Conservation (phyloP, 192 early-diverging fungal genomes). For the Coemansia furcata region DNA sequence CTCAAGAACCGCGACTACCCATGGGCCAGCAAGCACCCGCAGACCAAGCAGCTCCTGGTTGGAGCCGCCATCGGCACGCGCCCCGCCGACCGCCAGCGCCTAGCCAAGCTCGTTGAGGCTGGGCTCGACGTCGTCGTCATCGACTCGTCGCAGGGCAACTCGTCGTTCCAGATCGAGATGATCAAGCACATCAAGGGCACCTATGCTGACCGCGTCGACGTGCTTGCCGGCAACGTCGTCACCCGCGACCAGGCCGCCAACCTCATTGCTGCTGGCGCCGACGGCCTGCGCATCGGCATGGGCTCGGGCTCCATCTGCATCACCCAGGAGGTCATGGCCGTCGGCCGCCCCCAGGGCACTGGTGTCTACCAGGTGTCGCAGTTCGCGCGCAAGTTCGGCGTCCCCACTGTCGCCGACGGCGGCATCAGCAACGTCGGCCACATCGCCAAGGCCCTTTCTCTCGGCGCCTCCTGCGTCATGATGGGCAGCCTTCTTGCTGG, state of each 20-base stretch:
- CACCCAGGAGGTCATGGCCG: slow-evolving; percentile 98
- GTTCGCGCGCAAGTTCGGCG: slow-evolving; percentile 89
- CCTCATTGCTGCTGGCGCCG: slow-evolving; percentile 91
- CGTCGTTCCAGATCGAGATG: slow-evolving; percentile 92
- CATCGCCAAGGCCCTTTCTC: slow-evolving; percentile 91
- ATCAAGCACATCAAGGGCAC: slow-evolving; percentile 88
- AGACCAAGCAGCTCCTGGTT: slow-evolving; percentile 88
- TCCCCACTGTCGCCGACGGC: slow-evolving; percentile 96
- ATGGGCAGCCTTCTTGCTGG: slow-evolving; percentile 98
- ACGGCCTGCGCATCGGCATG: slow-evolving; percentile 95
- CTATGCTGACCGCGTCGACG: slow-evolving; percentile 71
- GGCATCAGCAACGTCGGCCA: slow-evolving; percentile 97
- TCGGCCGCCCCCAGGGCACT: slow-evolving; percentile 96
- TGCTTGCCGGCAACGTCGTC: slow-evolving; percentile 97
- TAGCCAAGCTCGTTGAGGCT: slow-evolving; percentile 83
- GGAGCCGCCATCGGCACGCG: slow-evolving; percentile 94
- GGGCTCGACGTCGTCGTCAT: slow-evolving; percentile 96
- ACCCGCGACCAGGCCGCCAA: slow-evolving; percentile 91
- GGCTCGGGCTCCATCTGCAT: slow-evolving; percentile 98
- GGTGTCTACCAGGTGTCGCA: slow-evolving; percentile 95
- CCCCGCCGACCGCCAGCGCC: slow-evolving; percentile 79
- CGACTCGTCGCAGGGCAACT: slow-evolving; percentile 97
- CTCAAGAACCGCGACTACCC: slow-evolving; percentile 97
- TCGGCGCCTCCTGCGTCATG: slow-evolving; percentile 97
- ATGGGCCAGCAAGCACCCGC: slow-evolving; percentile 76